These are phyloP conservation scores for Xylaria intraflava DNA, from an alignment of 495 filamentous ascomycete genomes.

Conservation along the genomic window DNA sequence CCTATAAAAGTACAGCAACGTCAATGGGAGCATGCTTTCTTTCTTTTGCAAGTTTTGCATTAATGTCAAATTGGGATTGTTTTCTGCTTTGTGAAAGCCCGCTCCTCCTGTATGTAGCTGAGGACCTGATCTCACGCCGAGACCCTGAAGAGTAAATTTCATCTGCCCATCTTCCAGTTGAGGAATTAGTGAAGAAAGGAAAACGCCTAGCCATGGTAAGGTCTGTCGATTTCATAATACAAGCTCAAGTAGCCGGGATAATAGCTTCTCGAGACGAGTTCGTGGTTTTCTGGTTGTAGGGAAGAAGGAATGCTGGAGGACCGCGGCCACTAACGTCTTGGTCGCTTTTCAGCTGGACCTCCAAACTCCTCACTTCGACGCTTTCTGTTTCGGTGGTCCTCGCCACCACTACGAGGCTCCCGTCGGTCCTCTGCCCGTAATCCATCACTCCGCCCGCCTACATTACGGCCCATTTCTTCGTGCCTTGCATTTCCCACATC, in stretches of 20 bases:
- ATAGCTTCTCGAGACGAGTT: constrained; percentile 7
- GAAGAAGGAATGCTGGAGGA: neutral
- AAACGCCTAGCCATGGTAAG: constrained; percentile 7
- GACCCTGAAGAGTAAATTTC: neutral
- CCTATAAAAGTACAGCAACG: neutral
- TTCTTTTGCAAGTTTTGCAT: neutral
- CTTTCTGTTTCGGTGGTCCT: constrained; percentile 28
- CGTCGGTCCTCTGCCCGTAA: constrained; percentile 24
- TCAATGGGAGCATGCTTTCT: constrained; percentile 2
- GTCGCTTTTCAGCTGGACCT: constrained; percentile 27
- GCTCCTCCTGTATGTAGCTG: neutral
- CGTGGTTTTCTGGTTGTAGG: constrained; percentile 3
- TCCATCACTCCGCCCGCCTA: constrained; percentile 22
- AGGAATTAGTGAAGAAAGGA: neutral
- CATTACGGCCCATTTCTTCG: constrained; percentile 26
- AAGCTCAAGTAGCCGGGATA: constrained; percentile 14
- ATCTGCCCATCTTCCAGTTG: neutral
- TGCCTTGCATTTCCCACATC: constrained; percentile 26
- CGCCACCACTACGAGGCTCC: constrained; percentile 22
- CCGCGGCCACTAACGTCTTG: constrained; percentile 20
- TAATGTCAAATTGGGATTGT: neutral
- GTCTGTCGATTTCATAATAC: constrained; percentile 21
- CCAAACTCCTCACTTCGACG: constrained; percentile 34
- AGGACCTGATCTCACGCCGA: neutral
- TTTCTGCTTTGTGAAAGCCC: neutral